Evolutionary conservation across 2,329 filamentous ascomycete genomes (phyloP).

Genomic region (Aspergillus sp.): DNA sequence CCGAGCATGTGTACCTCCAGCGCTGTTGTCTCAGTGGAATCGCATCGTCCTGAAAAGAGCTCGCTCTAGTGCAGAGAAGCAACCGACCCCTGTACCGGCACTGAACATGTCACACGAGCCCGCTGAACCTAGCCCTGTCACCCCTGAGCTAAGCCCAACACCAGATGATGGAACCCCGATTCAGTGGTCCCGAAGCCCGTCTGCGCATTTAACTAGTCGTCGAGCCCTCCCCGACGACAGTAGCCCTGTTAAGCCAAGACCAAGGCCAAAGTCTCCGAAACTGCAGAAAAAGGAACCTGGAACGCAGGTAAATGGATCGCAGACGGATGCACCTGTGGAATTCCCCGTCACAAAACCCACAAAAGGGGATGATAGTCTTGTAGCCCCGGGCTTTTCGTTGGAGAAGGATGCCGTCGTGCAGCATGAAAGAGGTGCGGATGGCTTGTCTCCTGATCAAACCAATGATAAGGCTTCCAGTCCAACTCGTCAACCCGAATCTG

Average conservation of each 20-base stretch:
- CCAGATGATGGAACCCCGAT: too few relatives aligned
- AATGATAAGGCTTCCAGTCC: neutral
- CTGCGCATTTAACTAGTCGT: conserved; percentile 1
- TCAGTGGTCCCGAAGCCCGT: conserved; percentile 14
- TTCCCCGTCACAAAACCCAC: neutral
- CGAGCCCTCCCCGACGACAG: conserved; percentile 27
- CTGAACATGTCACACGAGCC: neutral
- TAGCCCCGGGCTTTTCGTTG: neutral
- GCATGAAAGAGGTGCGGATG: neutral
- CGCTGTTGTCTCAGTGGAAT: conserved; percentile 38
- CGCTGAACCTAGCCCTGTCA: conserved; percentile 1
- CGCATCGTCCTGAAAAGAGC: conserved; percentile 16
- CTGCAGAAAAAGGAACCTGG: neutral
- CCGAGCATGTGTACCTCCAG: conserved; percentile 33
- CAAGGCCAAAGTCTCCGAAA: neutral
- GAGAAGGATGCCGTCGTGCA: neutral
- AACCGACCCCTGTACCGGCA: neutral
- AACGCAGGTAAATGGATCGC: neutral
- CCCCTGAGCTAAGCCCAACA: neutral
- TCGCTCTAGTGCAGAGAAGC: neutral
- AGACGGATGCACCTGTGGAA: neutral
- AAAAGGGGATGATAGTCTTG: neutral
- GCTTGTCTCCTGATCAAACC: neutral
- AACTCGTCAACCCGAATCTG: conserved; percentile 8
- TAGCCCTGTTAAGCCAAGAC: conserved; percentile 18